Base-by-base conservation (phyloP, 768 basidiomycete species). In the Inosperma sp. region DNA sequence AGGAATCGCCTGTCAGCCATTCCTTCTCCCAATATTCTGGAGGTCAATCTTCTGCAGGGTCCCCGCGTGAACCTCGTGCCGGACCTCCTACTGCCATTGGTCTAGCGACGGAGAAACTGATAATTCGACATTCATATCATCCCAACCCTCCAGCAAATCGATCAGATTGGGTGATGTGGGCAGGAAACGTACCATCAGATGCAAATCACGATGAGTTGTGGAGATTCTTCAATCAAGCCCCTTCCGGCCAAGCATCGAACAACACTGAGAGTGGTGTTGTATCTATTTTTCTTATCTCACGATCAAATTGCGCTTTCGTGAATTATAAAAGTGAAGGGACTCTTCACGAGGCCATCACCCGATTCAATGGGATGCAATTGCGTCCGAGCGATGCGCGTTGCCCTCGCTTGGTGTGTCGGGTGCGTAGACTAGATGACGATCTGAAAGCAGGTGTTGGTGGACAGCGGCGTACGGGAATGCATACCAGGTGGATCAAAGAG, bases 161-260 rank as follows among this genome's bases (percentile, higher is more conserved):
- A 12, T 90, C 89, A 6, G 89, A 91, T 52, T 94, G 88, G 89
- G 93, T 93, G 1, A 91, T 93, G 89, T 96, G 94, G 94, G 85
- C 83, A 10, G 94, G 94, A 8, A 97, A 97, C 62, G 86, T 96
- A 3, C 89, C 90, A 2, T 76, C 77, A 5, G 89, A 93, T 59
- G 83, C 90, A 13, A 82, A 81, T 3, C 80, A 91, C 53, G 84
- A 91, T 56, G 93, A 96, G 61, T 72, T 96, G 4, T 88, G 85
- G 86, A 72, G 73, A 6, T 94, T 93, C 65, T 93, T 97, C 71
- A 84, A 77, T 55, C 65, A 57, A 34, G 53, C 62, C 7, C 60
- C 49, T 4, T 52, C 61, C 14, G 48, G 39, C 5, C 46, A 35
- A 12, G n/a, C 29, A 13, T 21, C 57, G 29, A 43, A 36, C 9